Evolutionary conservation across 73 alveolate genomes (phyloP), one percentile per base, ranked within the genome.

Genomic region (Paramecium bursaria): DNA sequence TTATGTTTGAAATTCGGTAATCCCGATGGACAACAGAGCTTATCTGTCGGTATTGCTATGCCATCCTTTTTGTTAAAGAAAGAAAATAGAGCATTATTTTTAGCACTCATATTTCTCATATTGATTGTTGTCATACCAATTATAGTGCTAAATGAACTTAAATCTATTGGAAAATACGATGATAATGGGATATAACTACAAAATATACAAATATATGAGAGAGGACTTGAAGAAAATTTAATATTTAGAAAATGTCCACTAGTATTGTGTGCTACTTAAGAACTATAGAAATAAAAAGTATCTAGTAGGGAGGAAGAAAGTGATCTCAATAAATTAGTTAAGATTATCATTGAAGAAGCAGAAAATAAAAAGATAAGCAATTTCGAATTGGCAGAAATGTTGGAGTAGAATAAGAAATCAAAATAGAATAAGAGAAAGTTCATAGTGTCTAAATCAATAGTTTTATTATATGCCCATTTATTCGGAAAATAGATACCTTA

Each of bases 1-100:
- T 75, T 88, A 80, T 91, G 85, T 67, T 54, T 86, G 86, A 85
- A 91, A 88, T 91, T 85, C 88, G 96, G 96, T 17, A 88, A 88
- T 80, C 93, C 95, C 6, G 95, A 90, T 87, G 93, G 93, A 14
- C 88, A 90, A 42, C 85, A 88, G 13, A 61, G 91, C 3, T 74
- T 90, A 75, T 50, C 88, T 60, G 91, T 90, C n/a, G 88, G 91
- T 48, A 86, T 90, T 27, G 95, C 93, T 31, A 74, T 90, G 85
- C 95, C 95, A 23, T 87, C 93, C 33, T 90, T 90, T 75, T 76
- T 90, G 4, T 77, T 86, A 73, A 88, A 90, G 44, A 90, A 90
- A 57, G 91, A 90, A 52, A 90, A 90, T 87, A 90, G 88, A 44
- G 86, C 86, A 54, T 85, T 91, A 15, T 75, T 90, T 48, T 87